phyloP scores from a whole-genome alignment of 2,329 filamentous ascomycete species.

The Incumbomyces lentus region DNA sequence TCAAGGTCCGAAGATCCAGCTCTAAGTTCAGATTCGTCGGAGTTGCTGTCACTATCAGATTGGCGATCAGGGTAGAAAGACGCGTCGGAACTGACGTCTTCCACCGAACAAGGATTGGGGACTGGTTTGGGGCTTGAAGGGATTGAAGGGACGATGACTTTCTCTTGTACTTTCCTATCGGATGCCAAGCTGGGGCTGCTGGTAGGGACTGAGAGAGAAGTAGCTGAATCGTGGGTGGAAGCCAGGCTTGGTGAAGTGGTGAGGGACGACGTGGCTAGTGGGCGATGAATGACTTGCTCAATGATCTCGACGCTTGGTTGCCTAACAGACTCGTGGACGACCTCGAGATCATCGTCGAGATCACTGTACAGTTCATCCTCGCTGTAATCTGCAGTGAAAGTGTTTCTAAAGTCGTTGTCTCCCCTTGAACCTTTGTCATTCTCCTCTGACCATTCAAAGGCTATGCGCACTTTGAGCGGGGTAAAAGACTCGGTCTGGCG shows the following conservation, averaged over 20 bases:
- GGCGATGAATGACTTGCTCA: neutral
- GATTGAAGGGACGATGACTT: neutral
- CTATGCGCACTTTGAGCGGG: neutral
- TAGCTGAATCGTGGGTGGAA: neutral
- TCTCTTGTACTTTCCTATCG: neutral
- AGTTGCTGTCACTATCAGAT: neutral
- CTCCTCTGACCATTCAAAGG: neutral
- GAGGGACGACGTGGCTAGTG: neutral
- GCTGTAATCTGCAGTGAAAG: conserved; percentile 32
- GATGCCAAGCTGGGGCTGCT: neutral
- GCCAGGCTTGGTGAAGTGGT: conserved; percentile 4
- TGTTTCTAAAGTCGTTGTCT: conserved; percentile 23
- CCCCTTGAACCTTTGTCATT: neutral
- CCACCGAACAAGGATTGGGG: no score
- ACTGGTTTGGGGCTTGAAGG: neutral
- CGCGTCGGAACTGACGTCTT: neutral
- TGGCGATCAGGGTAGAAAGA: neutral
- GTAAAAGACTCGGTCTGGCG: conserved; percentile 28
- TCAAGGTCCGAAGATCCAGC: neutral
- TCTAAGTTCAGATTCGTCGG: neutral
- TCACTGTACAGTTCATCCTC: conserved; percentile 16
- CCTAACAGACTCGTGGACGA: conserved; percentile 14
- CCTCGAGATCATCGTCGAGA: conserved; percentile 11
- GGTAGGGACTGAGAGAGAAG: neutral
- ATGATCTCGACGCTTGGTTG: conserved; percentile 13